Conservation (phyloP, 257 asterid genomes). For the Cruciata laevipes region DNA sequence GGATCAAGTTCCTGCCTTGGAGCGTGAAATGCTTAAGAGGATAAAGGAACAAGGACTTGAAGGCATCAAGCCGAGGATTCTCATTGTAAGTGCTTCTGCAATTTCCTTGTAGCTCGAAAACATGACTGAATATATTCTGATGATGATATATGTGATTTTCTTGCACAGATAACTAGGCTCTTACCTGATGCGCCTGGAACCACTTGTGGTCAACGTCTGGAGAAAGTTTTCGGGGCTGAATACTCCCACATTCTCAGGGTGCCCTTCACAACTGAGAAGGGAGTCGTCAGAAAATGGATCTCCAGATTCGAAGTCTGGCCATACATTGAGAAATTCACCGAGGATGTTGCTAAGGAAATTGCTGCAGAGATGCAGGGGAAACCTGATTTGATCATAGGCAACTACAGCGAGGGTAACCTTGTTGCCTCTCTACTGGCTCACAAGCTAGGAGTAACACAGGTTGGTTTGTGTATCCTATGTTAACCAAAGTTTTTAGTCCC, state of each 20-base stretch:
- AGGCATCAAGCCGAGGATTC: conserved; percentile 67
- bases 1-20: conserved; percentile 99
- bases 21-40: conserved; percentile 85
- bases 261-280: conserved; percentile 88
- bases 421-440: conserved; percentile 92
- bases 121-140: neutral
- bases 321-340: conserved; percentile 91
- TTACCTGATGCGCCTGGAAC: conserved; percentile 98
- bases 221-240: conserved; percentile 83
- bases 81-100: conserved; percentile 44
- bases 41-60: conserved; percentile 98
- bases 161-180: conserved; percentile 67
- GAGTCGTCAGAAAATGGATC: conserved; percentile 86
- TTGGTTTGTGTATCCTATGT: conserved; percentile 5
- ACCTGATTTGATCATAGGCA: conserved; percentile 91
- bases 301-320: conserved; percentile 99
- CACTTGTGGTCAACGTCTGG: conserved; percentile 85
- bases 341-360: conserved; percentile 90
- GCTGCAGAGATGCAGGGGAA: conserved; percentile 66
- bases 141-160: neutral
- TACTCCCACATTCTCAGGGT: conserved; percentile 92
- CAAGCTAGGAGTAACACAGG: conserved; percentile 98
- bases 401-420: conserved; percentile 95
- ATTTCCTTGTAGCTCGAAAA: neutral
- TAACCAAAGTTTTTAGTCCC: neutral